Base-by-base conservation (phyloP, 2,329 filamentous ascomycete genomes). In the Colletotrichum caudatum region DNA sequence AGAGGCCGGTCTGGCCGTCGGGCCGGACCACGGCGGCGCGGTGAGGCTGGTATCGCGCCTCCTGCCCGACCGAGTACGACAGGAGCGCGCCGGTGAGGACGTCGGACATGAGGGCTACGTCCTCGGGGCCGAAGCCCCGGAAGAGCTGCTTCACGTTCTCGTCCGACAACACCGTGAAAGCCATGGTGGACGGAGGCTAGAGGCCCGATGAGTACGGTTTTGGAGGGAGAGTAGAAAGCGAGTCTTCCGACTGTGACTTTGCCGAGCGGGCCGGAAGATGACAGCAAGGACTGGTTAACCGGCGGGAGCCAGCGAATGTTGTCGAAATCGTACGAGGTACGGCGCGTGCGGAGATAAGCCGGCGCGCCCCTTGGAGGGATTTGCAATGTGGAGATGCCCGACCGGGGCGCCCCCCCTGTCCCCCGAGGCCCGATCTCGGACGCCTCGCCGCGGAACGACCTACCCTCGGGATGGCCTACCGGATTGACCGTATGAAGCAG, bases 61-160 rank as follows among this genome's bases (percentile, higher is more conserved):
- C 89, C 33, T 85, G 87, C 4, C 88, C 86, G 18, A 89, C 90
- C 0, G 90, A 92, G 76, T 92, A 93, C 76, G 89, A 88, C 75
- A 89, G 88, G 5, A 92, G 82, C 0, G 89, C 88, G 71, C 90
- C 86, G 33, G 87, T 86, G 6, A 92, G 85, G 33, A 84, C 86
- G 74, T 84, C 80, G 72, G 91, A 89, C 9, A 92, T 81, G n/a
- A 85, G 80, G 35, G 85, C 76, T 37, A 91, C 84, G 75, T 91
- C 88, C 3, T 85, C 83, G 3, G 78, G 74, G 1, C 80, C 87
- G 20, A 91, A 82, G 69, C 79, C 83, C 74, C 90, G 86, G 51
- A 91, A 82, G 44, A 91, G 78, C 9, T 77, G 75, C 74, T 83
- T 84, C 76, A 91, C 87, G 78, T 91, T 83, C 50, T 84, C 81